These are phyloP conservation scores for Waltergamsia citrina DNA, from an alignment of 2,329 filamentous ascomycete species.

Conservation along the genomic window DNA sequence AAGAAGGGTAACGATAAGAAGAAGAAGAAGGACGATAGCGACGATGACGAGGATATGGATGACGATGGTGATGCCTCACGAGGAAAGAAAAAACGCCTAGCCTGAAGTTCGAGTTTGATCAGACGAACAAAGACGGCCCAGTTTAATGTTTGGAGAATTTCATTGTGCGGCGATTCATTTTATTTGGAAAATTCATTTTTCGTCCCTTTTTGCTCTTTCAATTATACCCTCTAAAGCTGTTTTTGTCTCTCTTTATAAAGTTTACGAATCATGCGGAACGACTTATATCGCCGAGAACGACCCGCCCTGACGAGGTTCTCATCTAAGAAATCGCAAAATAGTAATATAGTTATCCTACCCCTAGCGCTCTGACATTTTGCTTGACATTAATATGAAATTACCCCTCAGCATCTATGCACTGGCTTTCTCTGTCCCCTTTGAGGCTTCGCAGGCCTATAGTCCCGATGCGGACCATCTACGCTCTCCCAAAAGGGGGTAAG, in stretches of 20 bases:
- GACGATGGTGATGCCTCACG: conserved; percentile 18
- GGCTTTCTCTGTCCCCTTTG: no score
- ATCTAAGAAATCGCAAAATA: no score
- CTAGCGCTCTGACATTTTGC: no score
- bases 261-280: no score
- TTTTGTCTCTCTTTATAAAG: not conserved
- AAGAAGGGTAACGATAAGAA: conserved; percentile 74
- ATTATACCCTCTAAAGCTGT: not conserved
- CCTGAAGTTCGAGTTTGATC: not conserved
- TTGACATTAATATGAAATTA: no score
- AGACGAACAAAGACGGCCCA: not conserved
- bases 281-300: no score
- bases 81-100: not conserved
- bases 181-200: not conserved
- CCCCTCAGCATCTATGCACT: no score
- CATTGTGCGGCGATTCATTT: not conserved
- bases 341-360: no score
- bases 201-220: not conserved
- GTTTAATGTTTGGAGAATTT: not conserved
- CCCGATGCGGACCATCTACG: no score
- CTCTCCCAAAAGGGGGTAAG: no score
- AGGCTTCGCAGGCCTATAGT: no score
- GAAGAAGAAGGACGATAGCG: conserved; percentile 14
- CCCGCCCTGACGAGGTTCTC: no score
- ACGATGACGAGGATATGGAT: conserved; percentile 33